phyloP scores from a whole-genome alignment of 306 rosid species.

The Vicia sativa region DNA sequence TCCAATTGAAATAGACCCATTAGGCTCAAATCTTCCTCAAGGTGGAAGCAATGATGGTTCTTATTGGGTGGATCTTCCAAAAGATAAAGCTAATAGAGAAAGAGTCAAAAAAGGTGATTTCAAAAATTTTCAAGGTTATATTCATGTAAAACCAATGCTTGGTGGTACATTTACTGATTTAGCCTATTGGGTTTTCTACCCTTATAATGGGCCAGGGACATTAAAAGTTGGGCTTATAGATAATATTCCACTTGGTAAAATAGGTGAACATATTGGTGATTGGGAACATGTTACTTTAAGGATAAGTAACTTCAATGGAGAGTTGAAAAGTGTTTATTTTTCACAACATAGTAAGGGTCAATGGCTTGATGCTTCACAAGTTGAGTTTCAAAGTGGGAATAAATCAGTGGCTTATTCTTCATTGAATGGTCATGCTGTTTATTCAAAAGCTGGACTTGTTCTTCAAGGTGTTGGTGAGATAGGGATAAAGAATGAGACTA shows the following conservation, averaged over 20 bases:
- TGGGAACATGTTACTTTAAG: slow-evolving; percentile 48
- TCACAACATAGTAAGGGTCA: slow-evolving; percentile 45
- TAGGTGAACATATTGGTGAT: slow-evolving; percentile 43
- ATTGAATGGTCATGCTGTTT: slow-evolving; percentile 46
- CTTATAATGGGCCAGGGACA: slow-evolving; percentile 44
- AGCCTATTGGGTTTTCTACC: slow-evolving; percentile 44
- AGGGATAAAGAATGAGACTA: slow-evolving; percentile 41
- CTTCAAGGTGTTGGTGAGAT: slow-evolving; percentile 38
- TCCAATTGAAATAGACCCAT: slow-evolving; percentile 32
- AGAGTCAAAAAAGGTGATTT: slow-evolving; percentile 41
- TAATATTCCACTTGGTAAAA: slow-evolving; percentile 32
- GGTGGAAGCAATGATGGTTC: slow-evolving; percentile 39
- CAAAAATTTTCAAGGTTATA: slow-evolving; percentile 32
- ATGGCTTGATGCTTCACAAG: slow-evolving; percentile 37
- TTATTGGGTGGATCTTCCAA: slow-evolving; percentile 42
- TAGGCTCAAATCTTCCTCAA: slow-evolving; percentile 44
- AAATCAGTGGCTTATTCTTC: slow-evolving; percentile 39
- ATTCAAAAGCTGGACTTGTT: slow-evolving; percentile 40
- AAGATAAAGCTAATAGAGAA: slow-evolving; percentile 33
- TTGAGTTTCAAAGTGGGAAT: slow-evolving; percentile 43
- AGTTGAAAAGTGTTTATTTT: slow-evolving; percentile 31
- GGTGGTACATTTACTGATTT: slow-evolving; percentile 45
- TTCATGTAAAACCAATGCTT: slow-evolving; percentile 47
- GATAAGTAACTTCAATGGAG: slow-evolving; percentile 42
- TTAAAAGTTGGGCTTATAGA: slow-evolving; percentile 37